phyloP scores from a whole-genome alignment of 2,329 filamentous ascomycete genomes.

The Cladobotryum protrusum region DNA sequence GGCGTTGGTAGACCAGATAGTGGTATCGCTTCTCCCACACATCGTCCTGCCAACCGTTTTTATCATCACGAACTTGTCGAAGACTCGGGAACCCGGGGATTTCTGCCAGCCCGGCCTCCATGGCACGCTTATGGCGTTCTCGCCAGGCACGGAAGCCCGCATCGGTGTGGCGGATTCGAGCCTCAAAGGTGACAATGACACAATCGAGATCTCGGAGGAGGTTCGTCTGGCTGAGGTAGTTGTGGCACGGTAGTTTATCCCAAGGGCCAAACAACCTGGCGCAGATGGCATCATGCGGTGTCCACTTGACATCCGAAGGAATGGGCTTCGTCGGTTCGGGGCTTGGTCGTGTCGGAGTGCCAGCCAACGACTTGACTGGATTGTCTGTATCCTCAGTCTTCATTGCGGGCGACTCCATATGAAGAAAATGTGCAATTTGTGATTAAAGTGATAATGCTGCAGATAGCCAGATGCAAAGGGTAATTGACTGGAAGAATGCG shows the following conservation, averaged over 20 bases:
- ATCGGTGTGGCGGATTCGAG: slow-evolving; percentile 17
- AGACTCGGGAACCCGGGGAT: slow-evolving; percentile 14
- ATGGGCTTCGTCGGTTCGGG: not conserved
- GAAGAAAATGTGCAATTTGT: not conserved
- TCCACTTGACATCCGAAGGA: slow-evolving; percentile 5
- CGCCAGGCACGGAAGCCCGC: slow-evolving; percentile 17
- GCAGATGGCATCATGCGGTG: slow-evolving; percentile 3
- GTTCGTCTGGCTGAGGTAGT: slow-evolving; percentile 1
- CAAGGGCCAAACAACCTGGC: slow-evolving; percentile 11
- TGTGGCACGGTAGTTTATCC: slow-evolving; percentile 11
- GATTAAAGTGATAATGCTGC: slow-evolving; percentile 8
- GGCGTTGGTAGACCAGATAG: slow-evolving; percentile 18
- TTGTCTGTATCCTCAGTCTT: slow-evolving; percentile 1
- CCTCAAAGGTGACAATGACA: slow-evolving; percentile 18
- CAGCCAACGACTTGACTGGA: not conserved
- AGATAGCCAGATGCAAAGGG: slow-evolving; percentile 3
- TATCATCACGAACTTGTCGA: not conserved
- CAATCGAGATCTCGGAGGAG: slow-evolving; percentile 17
- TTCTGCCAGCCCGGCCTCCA: slow-evolving; percentile 13
- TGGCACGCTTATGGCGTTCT: slow-evolving; percentile 18
- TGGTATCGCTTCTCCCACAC: slow-evolving; percentile 18
- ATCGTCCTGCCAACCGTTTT: slow-evolving; percentile 14
- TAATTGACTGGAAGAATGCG: slow-evolving; percentile 1
- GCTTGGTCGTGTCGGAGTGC: not conserved
- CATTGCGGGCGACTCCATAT: not conserved